Evolutionary conservation across 305 asterid species (phyloP), one percentile per base, ranked within the genome.

Genomic region (Coffea humblotiana): DNA sequence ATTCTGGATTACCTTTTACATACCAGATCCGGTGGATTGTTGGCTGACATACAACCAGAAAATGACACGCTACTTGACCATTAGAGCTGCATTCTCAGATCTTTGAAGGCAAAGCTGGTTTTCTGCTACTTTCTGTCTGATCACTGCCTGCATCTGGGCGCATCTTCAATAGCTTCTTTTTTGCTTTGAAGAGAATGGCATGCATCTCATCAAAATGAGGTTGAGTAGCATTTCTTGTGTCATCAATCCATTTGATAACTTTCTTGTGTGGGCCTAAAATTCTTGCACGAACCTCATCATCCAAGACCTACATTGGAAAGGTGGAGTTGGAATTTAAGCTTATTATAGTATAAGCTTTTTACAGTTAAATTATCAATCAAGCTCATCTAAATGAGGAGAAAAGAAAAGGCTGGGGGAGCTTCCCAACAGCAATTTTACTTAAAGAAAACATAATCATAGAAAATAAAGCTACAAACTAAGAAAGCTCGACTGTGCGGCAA

Each of bases 181-280:
- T 91, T 48, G 76, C 87, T 82, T 79, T 82, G 47, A 78, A 76
- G 72, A 93, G 84, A 16, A 78, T n/a, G 8, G 86, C 54, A 71
- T 90, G 92, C 3, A 92, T 74, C 78, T 93, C 97, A 56, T 91
- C 93, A 66, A 95, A 95, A 86, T 95, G 86, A 81, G 99, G 99
- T 3, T 82, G 86, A 4, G 91, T 90, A 69, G 94, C 99, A 27
- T 81, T 84, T 87, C 84, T 91, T 51, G 90, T 88, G 70, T 89
- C 91, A n/a, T 92, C 91, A 12, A 95, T 80, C 98, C 98, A 95
- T 85, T 89, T 85, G 87, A 86, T 65, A 77, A 93, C 82, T 87
- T 82, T 90, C 81, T 83, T 82, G 86, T 87, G 86, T 71, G 97
- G 95, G 70, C 91, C 82, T 52, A 93, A 70, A 76, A 93, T 80